Base-by-base conservation (phyloP, 345 rosid species). In the Jatropha curcas region DNA sequence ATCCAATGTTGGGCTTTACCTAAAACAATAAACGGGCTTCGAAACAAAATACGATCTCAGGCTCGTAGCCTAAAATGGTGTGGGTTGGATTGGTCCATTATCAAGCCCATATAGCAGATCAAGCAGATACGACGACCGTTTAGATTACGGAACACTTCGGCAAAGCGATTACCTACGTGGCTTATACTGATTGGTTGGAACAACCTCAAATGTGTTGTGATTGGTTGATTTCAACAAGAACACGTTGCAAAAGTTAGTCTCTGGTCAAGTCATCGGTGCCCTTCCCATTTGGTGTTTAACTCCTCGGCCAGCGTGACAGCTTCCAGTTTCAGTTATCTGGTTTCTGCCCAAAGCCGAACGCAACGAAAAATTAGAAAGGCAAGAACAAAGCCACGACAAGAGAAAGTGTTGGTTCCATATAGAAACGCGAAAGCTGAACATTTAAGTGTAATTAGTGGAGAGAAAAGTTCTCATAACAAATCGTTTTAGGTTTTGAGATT, bases 201-300 rank as follows among this genome's bases (percentile, higher is more conserved):
- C 63, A 71, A 28, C 62, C 22, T 17, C 24, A 52, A 39, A 28
- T 17, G 31, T 28, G 28, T 61, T 0, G 43, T 66, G 67, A 77
- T 77, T 77, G 80, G 80, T 43, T 65, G 34, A 45, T 59, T 33
- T 45, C n/a, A 27, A 48, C 24, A 51, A 37, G 39, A 28, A 71
- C 72, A 77, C 80, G 80, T 77, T 14, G 80, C 71, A 20, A 35
- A 51, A 4, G 43, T n/a, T 24, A 2, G 37, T 57, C 66, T 8
- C 10, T 48, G 39, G 76, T 65, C 55, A 65, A 71, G 71, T 35
- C 71, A 37, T 68, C 67, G 65, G 59, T 35, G 31, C 51, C 74
- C 33, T 60, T 56, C 16, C 41, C 24, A 8, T 12, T 53, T 1
- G 34, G 69, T 11, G 34, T 60, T 63, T 53, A 53, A n/a, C 33